Evolutionary conservation across 1,139 yeast species (phyloP).

Genomic region (Ogataea hybrid): DNA sequence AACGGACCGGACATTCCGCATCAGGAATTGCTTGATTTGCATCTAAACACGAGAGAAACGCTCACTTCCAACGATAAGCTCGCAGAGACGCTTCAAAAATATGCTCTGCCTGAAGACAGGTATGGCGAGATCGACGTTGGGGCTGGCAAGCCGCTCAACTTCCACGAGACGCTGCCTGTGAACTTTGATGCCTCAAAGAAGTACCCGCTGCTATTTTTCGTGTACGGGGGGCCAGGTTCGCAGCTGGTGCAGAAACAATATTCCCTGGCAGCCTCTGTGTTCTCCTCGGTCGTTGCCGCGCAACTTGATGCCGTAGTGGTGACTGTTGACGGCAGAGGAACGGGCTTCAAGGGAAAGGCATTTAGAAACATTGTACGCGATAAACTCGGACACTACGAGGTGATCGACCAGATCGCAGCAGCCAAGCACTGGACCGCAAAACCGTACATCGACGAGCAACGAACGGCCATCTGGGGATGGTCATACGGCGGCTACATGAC

Average conservation of each 20-base stretch:
- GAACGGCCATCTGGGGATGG: conserved; percentile 82
- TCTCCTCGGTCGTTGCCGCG: conserved; percentile 65
- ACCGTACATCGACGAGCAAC: conserved; percentile 53
- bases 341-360: conserved; percentile 62
- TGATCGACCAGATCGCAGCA: conserved; percentile 67
- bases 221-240: conserved; percentile 84
- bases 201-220: conserved; percentile 71
- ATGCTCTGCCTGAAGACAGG: conserved; percentile 46
- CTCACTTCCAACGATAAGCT: conserved; percentile 52
- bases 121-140: conserved; percentile 49
- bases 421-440: conserved; percentile 57
- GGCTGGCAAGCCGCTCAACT: conserved; percentile 39
- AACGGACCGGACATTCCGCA: conserved; percentile 67
- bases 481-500: conserved; percentile 82
- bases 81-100: conserved; percentile 37
- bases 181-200: conserved; percentile 49
- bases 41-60: conserved; percentile 26
- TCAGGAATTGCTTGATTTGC: conserved; percentile 61
- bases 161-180: conserved; percentile 63
- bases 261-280: conserved; percentile 39
- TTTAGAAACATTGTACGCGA: conserved; percentile 67
- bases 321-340: conserved; percentile 82
- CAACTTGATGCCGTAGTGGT: conserved; percentile 71
- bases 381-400: conserved; percentile 65
- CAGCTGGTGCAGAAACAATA: conserved; percentile 57